phyloP scores from a whole-genome alignment of 2,329 filamentous ascomycete species.

The Arthrobotrys sinensis region DNA sequence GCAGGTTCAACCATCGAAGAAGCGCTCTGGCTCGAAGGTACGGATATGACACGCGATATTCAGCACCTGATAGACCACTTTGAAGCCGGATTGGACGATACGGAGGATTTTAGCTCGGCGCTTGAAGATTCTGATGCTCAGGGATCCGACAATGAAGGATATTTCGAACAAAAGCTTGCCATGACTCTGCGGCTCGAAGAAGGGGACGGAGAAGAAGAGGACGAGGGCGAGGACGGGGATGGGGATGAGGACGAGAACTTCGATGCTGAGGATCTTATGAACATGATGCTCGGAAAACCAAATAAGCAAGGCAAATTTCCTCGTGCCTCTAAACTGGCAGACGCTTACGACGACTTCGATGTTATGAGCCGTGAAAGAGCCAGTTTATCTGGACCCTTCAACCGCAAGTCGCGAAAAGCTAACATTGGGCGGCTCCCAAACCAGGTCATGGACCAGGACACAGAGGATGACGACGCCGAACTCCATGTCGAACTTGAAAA shows the following conservation, averaged over 20 bases:
- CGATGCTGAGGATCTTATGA: slow-evolving; percentile 73
- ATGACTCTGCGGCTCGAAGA: slow-evolving; percentile 74
- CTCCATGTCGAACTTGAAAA: slow-evolving; percentile 74
- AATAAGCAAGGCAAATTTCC: slow-evolving; percentile 66
- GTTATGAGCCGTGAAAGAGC: slow-evolving; percentile 86
- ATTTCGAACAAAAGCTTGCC: slow-evolving; percentile 72
- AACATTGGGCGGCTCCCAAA: slow-evolving; percentile 65
- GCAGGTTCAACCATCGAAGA: slow-evolving; percentile 35
- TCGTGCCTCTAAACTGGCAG: slow-evolving; percentile 68
- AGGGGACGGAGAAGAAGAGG: slow-evolving; percentile 62
- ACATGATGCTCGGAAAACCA: slow-evolving; percentile 62
- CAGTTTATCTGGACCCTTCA: slow-evolving; percentile 71
- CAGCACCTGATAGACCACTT: slow-evolving; percentile 51
- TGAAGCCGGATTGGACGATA: slow-evolving; percentile 27
- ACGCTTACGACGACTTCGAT: slow-evolving; percentile 78
- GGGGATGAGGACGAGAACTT: slow-evolving; percentile 61
- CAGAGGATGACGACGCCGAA: slow-evolving; percentile 78
- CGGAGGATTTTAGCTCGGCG: slow-evolving; percentile 5
- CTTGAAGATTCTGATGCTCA: slow-evolving; percentile 29
- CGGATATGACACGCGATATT: slow-evolving; percentile 43
- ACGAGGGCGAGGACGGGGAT: slow-evolving; percentile 61
- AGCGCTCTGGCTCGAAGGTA: slow-evolving; percentile 47
- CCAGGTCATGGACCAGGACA: slow-evolving; percentile 68
- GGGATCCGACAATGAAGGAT: slow-evolving; percentile 11
- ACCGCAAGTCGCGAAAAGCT: slow-evolving; percentile 76